These are phyloP conservation scores for Trichosporon coremiiforme DNA, from an alignment of 1,284 basidiomycete species.

Conservation along the genomic window DNA sequence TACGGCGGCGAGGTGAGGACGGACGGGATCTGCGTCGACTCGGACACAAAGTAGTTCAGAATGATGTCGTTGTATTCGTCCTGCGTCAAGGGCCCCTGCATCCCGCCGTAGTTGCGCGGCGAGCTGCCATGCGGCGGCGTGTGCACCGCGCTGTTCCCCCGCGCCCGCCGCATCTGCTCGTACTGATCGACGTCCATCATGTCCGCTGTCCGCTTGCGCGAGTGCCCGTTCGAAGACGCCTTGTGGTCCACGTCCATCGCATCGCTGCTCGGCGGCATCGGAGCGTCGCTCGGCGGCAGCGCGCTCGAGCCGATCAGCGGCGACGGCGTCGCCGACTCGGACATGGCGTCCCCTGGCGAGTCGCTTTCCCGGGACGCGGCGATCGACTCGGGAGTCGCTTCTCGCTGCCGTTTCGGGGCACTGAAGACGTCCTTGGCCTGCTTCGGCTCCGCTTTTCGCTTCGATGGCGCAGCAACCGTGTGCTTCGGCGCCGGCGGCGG, in stretches of 20 bases:
- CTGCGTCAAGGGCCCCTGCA: constrained; percentile 48
- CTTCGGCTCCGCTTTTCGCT: constrained; percentile 49
- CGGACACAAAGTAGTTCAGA: constrained; percentile 98
- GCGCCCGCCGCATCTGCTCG: constrained; percentile 42
- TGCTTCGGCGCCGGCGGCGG: constrained; percentile 98
- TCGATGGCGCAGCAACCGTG: constrained; percentile 69
- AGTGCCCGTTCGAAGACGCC: constrained; percentile 24
- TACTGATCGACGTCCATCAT: constrained; percentile 47
- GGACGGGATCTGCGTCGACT: constrained; percentile 87
- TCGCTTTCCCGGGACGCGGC: constrained; percentile 24
- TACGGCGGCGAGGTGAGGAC: constrained; percentile 85
- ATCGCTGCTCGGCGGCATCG: constrained; percentile 22
- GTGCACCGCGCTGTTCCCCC: constrained; percentile 50
- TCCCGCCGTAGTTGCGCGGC: constrained; percentile 28
- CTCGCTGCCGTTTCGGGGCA: constrained; percentile 4
- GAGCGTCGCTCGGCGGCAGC: constrained; percentile 24
- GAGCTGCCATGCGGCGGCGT: constrained; percentile 43
- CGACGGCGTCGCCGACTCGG: constrained; percentile 34
- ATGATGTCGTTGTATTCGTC: constrained; percentile 87
- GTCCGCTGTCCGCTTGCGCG: constrained; percentile 46
- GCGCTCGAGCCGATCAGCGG: constrained; percentile 26
- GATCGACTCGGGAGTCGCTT: constrained; percentile 31
- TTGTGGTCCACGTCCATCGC: constrained; percentile 30
- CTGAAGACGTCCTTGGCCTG: constrained; percentile 37
- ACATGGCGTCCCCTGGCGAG: constrained; percentile 30